Base-by-base conservation (phyloP, 2,329 filamentous ascomycete genomes). In the Keithomyces neogunnii region DNA sequence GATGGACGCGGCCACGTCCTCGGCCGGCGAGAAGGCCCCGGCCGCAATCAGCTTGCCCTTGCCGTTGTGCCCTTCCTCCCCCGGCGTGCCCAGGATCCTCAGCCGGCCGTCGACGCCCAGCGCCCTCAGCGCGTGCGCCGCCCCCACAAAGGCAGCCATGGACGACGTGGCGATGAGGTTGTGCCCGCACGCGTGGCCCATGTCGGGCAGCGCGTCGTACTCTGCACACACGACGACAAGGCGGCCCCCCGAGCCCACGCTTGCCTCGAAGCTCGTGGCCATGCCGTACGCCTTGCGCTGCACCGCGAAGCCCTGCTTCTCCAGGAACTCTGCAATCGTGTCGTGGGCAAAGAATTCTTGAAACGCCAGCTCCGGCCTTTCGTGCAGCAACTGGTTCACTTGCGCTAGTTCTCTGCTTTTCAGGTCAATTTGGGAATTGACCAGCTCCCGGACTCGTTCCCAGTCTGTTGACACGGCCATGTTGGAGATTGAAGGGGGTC, bases 171-270 rank as follows among this genome's bases (percentile, higher is more conserved):
- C 66, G 51, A 74, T 73, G 19, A 74, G 62, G 57, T 74, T 73
- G 60, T 74, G 72, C 1, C 72, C 71, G 57, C 71, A 74, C 3
- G 68, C 70, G 39, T 74, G 71, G n/a, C 70, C 71, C 28, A 73
- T 71, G 9, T 60, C 64, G 0, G 70, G 70, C 0, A 75, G 66
- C 1, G 73, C 73, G 54, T 77, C 74, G 53, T 75, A 75, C 59
- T 70, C 68, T 32, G 62, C 62, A 47, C 63, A 65, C 57, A 67
- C 63, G n/a, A 66, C 58, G 45, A 69, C 62, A 1, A 66, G 53
- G n/a, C 59, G 54, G 52, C 63, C 64, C 28, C 60, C 64, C 7
- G 57, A 55, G 30, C 63, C 64, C 42, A 51, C 50, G 5, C 59
- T 56, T 29, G 60, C 62, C 35, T 62, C 60, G 45, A 70, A 69